phyloP scores from a whole-genome alignment of 441 rosid genomes.

The Adansonia gregorii region DNA sequence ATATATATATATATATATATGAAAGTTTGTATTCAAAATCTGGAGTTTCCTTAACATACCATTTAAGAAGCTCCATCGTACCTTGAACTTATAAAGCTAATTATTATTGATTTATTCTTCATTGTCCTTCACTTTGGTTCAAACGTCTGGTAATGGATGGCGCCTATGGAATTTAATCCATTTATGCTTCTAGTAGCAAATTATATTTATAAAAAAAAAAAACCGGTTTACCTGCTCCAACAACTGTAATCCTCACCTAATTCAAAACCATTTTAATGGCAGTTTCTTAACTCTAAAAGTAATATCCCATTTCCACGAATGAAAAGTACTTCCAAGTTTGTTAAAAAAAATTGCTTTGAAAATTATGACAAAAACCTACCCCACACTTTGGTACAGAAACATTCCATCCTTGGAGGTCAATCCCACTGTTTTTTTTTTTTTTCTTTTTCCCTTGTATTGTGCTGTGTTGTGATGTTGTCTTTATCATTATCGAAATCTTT shows the following conservation, averaged over 20 bases:
- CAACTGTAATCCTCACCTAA: slow-evolving; percentile 53
- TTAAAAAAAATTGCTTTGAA: neutral
- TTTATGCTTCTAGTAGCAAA: slow-evolving; percentile 19
- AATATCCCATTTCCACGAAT: slow-evolving; percentile 1
- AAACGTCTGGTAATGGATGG: neutral
- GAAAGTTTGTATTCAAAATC: neutral
- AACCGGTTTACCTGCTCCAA: slow-evolving; percentile 58
- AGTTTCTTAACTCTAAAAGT: neutral
- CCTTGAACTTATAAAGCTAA: neutral
- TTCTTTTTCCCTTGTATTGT: too few relatives aligned
- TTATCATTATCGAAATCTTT: slow-evolving; percentile 4
- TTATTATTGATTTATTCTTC: neutral
- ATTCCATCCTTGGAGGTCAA: slow-evolving; percentile 13
- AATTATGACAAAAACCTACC: neutral
- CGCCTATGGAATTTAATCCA: slow-evolving; percentile 1
- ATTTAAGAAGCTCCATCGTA: slow-evolving; percentile 8
- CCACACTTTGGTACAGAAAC: slow-evolving; percentile 1
- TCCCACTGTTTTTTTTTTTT: neutral
- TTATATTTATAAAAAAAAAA: slow-evolving; percentile 22
- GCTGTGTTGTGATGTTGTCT: neutral
- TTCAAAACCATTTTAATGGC: neutral
- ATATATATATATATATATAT: neutral
- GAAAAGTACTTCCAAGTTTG: neutral
- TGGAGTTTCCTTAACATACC: neutral
- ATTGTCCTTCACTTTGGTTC: neutral